These are phyloP conservation scores for Cryphonectria nitschkei DNA, from an alignment of 2,329 filamentous ascomycete species.

Conservation along the genomic window DNA sequence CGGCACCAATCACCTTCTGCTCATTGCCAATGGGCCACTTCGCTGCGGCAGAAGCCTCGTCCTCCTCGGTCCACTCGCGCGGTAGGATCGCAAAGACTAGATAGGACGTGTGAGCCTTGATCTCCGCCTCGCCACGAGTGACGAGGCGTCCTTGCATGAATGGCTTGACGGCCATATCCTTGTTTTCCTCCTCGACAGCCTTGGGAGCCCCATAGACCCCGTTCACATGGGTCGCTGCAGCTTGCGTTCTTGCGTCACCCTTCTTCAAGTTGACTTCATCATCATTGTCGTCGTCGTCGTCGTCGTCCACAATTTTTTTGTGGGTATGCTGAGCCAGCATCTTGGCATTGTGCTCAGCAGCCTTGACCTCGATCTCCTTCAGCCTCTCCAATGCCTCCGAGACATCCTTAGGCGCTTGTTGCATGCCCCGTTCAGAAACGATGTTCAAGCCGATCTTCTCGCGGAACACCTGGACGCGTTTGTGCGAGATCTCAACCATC, in stretches of 20 bases:
- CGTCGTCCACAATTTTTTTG: constrained; percentile 34
- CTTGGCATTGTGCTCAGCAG: constrained; percentile 58
- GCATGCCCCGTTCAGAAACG: constrained; percentile 69
- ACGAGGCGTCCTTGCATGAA: constrained; percentile 79
- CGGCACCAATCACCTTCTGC: constrained; percentile 54
- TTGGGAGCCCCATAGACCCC: constrained; percentile 23
- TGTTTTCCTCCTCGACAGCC: constrained; percentile 22
- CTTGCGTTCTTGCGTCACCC: background rate
- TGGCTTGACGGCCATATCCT: constrained; percentile 45
- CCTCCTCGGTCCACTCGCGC: constrained; percentile 80
- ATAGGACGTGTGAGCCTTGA: constrained; percentile 98
- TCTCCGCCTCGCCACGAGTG: constrained; percentile 81
- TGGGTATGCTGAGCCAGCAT: constrained; percentile 38
- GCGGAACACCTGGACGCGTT: constrained; percentile 77
- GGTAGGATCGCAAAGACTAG: constrained; percentile 90
- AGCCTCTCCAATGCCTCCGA: constrained; percentile 77
- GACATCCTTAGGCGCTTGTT: constrained; percentile 72
- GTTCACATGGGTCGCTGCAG: constrained; percentile 32
- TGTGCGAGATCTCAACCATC: constrained; percentile 88
- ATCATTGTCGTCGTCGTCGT: constrained; percentile 30
- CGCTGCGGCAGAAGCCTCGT: constrained; percentile 70
- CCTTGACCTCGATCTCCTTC: constrained; percentile 71
- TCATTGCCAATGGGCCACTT: constrained; percentile 66
- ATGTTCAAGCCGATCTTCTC: constrained; percentile 75
- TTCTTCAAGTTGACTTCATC: background rate